phyloP scores from a whole-genome alignment of 768 basidiomycete genomes.

The Amyloporia xantha region DNA sequence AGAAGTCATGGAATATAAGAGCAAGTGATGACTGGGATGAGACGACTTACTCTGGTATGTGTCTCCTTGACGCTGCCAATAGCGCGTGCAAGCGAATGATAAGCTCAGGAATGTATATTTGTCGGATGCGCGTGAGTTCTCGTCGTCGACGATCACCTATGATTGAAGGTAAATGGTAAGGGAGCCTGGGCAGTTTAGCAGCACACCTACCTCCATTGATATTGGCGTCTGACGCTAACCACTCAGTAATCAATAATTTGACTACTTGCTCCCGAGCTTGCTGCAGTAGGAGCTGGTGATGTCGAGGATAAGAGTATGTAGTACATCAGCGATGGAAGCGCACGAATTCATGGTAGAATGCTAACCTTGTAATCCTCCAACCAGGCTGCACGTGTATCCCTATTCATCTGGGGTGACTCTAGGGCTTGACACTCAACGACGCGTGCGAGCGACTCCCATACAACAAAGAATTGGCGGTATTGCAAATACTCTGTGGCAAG shows the following conservation, averaged over 20 bases:
- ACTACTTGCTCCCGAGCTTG: conserved; percentile 57
- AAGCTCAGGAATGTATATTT: conserved; percentile 86
- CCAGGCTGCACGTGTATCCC: conserved; percentile 56
- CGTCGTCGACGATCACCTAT: conserved; percentile 45
- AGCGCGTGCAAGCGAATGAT: conserved; percentile 78
- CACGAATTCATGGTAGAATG: not conserved
- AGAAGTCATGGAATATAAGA: not conserved
- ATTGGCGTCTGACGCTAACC: conserved; percentile 58
- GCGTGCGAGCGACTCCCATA: conserved; percentile 60
- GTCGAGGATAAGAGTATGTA: not conserved
- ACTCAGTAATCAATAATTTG: conserved; percentile 70
- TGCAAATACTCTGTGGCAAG: conserved; percentile 70
- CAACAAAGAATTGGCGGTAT: conserved; percentile 71
- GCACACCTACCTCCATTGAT: conserved; percentile 30
- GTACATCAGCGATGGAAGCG: not conserved
- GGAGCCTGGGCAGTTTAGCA: not conserved
- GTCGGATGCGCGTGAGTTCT: conserved; percentile 77
- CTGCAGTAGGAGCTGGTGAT: conserved; percentile 58
- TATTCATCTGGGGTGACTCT: conserved; percentile 50
- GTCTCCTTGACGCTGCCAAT: conserved; percentile 54
- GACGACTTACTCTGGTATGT: conserved; percentile 57
- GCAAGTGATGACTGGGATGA: not conserved
- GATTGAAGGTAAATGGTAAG: not conserved
- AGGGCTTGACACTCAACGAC: conserved; percentile 55
- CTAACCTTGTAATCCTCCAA: conserved; percentile 55